A percentile compares a stretch with the other conserved stretches of the same genome.
Evolutionary conservation across 2,329 filamentous ascomycete species (phyloP).

Genomic region (Aspergillus cejpii): DNA sequence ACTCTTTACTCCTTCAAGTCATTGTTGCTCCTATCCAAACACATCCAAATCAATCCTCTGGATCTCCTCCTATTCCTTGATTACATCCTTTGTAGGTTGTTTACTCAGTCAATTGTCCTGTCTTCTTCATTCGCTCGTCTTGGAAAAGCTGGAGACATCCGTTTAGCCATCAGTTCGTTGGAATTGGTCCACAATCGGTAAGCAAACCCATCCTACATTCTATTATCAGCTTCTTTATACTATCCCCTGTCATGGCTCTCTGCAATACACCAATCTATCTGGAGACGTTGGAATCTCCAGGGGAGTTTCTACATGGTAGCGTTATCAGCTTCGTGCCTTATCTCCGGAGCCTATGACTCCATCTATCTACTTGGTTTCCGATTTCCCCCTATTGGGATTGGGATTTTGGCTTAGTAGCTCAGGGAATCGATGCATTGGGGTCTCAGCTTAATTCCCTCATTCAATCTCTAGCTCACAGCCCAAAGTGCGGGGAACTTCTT

Average conservation of each 20-base stretch:
- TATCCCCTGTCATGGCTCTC: not conserved
- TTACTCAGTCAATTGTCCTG: slow-evolving; percentile 2
- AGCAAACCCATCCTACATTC: slow-evolving; percentile 13
- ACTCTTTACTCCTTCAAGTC: slow-evolving; percentile 4
- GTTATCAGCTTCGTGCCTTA: slow-evolving; percentile 4
- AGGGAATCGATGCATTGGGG: not conserved
- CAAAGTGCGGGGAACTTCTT: not conserved
- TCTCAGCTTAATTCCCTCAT: not conserved
- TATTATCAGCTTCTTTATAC: slow-evolving; percentile 13
- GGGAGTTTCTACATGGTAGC: slow-evolving; percentile 1
- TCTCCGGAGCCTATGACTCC: slow-evolving; percentile 1
- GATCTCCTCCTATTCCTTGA: slow-evolving; percentile 7
- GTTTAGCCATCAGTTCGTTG: slow-evolving; percentile 2
- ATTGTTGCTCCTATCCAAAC: not conserved
- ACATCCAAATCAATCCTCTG: slow-evolving; percentile 1
- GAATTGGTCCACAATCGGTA: slow-evolving; percentile 15
- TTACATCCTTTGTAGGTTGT: slow-evolving; percentile 4
- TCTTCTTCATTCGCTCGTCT: slow-evolving; percentile 10
- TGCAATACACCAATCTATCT: not conserved
- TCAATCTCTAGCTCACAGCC: not conserved
- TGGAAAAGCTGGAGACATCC: slow-evolving; percentile 2
- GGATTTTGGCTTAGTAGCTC: not conserved
- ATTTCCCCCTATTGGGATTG: not conserved
- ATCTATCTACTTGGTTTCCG: not conserved
- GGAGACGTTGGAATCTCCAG: not conserved